These are phyloP conservation scores for Colletotrichum sojae DNA, from an alignment of 2,329 filamentous ascomycete species.

Conservation along the genomic window DNA sequence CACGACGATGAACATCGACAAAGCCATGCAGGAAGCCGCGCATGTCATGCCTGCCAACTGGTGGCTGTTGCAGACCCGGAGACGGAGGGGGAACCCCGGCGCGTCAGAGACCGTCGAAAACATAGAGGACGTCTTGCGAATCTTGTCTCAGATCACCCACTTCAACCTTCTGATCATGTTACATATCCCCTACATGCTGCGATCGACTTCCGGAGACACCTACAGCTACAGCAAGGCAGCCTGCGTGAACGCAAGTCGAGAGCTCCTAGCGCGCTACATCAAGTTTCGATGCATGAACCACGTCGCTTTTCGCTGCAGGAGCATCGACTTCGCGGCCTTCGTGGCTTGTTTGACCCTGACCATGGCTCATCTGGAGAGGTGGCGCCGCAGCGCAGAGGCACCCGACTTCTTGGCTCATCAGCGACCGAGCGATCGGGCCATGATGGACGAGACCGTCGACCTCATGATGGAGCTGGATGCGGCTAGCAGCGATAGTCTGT, in stretches of 20 bases:
- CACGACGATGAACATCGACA: slow-evolving; percentile 47
- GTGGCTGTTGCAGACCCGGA: slow-evolving; percentile 45
- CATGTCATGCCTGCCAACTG: slow-evolving; percentile 46
- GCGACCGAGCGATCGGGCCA: slow-evolving; percentile 53
- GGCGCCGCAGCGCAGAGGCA: not conserved
- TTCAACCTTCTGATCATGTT: slow-evolving; percentile 51
- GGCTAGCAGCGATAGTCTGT: slow-evolving; percentile 47
- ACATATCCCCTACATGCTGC: slow-evolving; percentile 52
- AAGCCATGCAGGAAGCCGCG: slow-evolving; percentile 45
- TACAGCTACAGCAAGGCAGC: slow-evolving; percentile 50
- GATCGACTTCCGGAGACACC: slow-evolving; percentile 13
- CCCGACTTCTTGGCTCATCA: slow-evolving; percentile 55
- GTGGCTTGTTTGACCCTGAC: slow-evolving; percentile 54
- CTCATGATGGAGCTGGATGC: slow-evolving; percentile 50
- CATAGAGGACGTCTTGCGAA: slow-evolving; percentile 45
- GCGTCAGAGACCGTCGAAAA: slow-evolving; percentile 23
- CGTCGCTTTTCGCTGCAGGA: slow-evolving; percentile 47
- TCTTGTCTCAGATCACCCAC: slow-evolving; percentile 49
- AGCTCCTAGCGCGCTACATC: slow-evolving; percentile 54
- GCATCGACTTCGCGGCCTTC: slow-evolving; percentile 54
- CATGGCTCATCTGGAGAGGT: slow-evolving; percentile 51
- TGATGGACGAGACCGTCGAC: slow-evolving; percentile 53
- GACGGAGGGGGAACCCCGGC: not conserved
- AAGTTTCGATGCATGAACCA: slow-evolving; percentile 48
- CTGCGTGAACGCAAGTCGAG: slow-evolving; percentile 53